These are phyloP conservation scores for Amborella trichopoda DNA, from an alignment of 164 flowering plant species.

Conservation along the genomic window DNA sequence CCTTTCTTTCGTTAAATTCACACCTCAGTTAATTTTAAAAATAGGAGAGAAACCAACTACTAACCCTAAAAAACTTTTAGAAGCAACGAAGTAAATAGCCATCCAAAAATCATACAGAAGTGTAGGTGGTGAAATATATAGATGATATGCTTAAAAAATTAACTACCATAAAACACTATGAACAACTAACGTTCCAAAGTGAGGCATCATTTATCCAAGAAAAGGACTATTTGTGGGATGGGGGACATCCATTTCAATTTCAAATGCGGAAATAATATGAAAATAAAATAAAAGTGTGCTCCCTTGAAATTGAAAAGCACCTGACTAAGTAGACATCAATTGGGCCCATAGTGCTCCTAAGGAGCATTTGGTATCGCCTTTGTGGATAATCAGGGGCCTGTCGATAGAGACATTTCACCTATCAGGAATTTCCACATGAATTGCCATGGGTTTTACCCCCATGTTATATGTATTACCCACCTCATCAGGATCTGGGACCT, in stretches of 20 bases:
- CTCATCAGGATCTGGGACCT: constrained; percentile 75
- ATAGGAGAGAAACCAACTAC: too few species aligned
- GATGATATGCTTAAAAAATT: background rate
- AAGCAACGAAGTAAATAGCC: too few species aligned
- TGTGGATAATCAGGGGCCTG: constrained; percentile 35
- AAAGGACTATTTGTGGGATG: background rate
- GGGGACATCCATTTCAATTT: background rate
- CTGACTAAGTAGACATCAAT: constrained; percentile 50
- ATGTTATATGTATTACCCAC: constrained; percentile 15
- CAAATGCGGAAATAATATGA: background rate
- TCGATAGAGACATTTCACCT: constrained; percentile 8
- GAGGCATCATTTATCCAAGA: background rate
- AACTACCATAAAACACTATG: background rate
- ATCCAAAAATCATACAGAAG: too few species aligned
- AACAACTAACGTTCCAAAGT: background rate
- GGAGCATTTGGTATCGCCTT: constrained; percentile 36
- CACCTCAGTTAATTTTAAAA: too few species aligned
- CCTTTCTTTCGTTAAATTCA: too few species aligned
- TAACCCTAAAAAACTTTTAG: too few species aligned
- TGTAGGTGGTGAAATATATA: background rate
- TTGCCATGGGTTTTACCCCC: background rate
- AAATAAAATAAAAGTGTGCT: background rate
- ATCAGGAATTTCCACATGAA: constrained; percentile 4
- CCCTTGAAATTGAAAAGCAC: constrained; percentile 18
- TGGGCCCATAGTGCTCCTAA: constrained; percentile 61